Percentiles rank a stretch among this genome's conserved stretches.
phyloP scores from a whole-genome alignment of 305 asterid genomes.

The Plantago lanceolata region DNA sequence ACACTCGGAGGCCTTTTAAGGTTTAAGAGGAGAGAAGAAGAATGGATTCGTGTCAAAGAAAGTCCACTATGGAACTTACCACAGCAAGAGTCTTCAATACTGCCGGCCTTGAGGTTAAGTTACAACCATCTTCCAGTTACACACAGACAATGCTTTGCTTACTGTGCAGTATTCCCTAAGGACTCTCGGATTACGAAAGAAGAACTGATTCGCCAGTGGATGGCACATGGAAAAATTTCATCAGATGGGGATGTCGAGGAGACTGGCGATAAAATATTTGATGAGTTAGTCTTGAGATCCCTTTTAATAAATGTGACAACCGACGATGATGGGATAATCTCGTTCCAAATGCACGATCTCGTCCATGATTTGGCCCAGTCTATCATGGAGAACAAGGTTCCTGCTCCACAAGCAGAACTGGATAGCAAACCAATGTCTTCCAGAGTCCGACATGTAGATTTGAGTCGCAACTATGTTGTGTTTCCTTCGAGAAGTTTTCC shows the following conservation, averaged over 20 bases:
- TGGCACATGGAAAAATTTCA: constrained; percentile 10
- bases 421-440: not conserved
- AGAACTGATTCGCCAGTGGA: constrained; percentile 5
- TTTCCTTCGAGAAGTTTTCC: constrained; percentile 1
- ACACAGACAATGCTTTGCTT: constrained; percentile 10
- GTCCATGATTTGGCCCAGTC: constrained; percentile 15
- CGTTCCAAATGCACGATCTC: constrained; percentile 15
- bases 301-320: not conserved
- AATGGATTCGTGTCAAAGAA: constrained; percentile 12
- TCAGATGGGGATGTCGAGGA: not conserved
- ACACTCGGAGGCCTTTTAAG: constrained; percentile 14
- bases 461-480: not conserved
- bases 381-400: constrained; percentile 7
- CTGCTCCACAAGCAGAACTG: not conserved
- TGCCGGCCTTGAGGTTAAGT: constrained; percentile 15
- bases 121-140: constrained; percentile 13
- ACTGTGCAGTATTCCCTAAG: constrained; percentile 8
- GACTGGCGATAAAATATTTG: not conserved
- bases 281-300: constrained; percentile 11
- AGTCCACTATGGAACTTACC: constrained; percentile 10
- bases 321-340: too few relatives aligned
- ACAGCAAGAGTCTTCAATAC: not conserved
- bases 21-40: not conserved
- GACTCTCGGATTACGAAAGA: not conserved
- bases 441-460: not conserved